Base-by-base conservation (phyloP, 2,329 filamentous ascomycete species). In the Penicillium sclerotiorum region DNA sequence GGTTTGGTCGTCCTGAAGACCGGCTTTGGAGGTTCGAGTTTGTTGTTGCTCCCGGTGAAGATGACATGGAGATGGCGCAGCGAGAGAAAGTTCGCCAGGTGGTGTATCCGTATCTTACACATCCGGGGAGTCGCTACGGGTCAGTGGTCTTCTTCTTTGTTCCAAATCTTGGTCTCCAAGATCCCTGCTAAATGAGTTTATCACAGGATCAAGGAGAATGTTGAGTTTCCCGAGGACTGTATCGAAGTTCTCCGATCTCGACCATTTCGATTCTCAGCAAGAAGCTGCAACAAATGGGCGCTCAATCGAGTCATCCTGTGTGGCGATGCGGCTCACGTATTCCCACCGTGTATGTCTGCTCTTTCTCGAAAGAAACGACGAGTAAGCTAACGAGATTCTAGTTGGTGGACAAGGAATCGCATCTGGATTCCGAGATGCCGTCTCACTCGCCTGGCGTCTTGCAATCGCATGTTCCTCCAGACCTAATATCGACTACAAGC, bases 321-420 rank as follows among this genome's bases (percentile, higher is more conserved):
- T 35, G 77, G 78, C 13, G 78, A 80, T 53, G 70, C 78, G 5
- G 77, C 78, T 2, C 78, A 80, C 58, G 78, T 80, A 4, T 80
- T 80, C 49, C 78, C 77, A 5, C 77, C 78, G 2, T 80, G 68
- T 72, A 57, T 48, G 63, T 59, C 5, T 7, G 18, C 18, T 39
- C 20, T 2, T 33, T 38, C 44, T 39, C 15, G 8, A 2, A 28
- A 20, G 18, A 22, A 12, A 2, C 36, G 17, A 32, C 18, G 11
- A 23, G 41, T 5, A 13, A 25, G 1, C 25, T 22, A 18, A 47
- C n/a, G 3, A 32, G 4, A 17, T 13, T 5, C 2, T 8, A 70
- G 67, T 75, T 49, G 73, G 70, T 1, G 73, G 72, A 1, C 73
- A 75, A 54, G 73, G 73, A 2, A 74, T 75, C 28, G 64, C 66